A percentile compares a stretch with the other conserved stretches of the same genome.
These are phyloP conservation scores for Aspergillus nidulans DNA, from an alignment of 495 filamentous ascomycete species.

Conservation along the genomic window DNA sequence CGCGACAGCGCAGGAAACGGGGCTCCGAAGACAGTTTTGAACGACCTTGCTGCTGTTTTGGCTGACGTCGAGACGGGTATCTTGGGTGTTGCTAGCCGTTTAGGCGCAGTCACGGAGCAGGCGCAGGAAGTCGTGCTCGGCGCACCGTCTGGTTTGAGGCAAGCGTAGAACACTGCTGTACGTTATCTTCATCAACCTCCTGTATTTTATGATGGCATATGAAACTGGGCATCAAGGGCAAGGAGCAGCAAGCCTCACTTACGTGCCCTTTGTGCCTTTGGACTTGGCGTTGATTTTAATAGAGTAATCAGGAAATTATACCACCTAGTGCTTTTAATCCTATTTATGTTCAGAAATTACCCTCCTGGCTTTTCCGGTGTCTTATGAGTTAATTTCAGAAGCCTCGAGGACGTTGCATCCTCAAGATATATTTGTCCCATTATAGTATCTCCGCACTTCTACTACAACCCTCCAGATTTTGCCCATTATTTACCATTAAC, in stretches of 20 bases:
- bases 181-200: neutral
- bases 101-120: conserved; percentile 64
- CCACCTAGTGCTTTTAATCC: neutral
- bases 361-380: no score
- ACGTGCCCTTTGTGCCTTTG: neutral
- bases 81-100: conserved; percentile 65
- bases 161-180: conserved; percentile 17
- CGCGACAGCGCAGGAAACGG: conserved; percentile 41
- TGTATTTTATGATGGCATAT: conserved; percentile 18
- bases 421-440: no score
- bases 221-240: conserved; percentile 1
- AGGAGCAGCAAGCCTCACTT: neutral
- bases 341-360: neutral
- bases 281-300: conserved; percentile 11
- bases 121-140: conserved; percentile 64
- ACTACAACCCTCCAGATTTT: no score
- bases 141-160: conserved; percentile 30
- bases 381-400: no score
- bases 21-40: conserved; percentile 44
- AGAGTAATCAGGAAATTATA: conserved; percentile 1
- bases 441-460: no score
- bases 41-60: conserved; percentile 62
- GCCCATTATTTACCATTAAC: no score
- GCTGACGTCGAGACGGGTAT: conserved; percentile 77
- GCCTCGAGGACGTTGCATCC: no score